Evolutionary conservation across 768 basidiomycete genomes (phyloP).

Genomic region (Gymnopilus dilepis): DNA sequence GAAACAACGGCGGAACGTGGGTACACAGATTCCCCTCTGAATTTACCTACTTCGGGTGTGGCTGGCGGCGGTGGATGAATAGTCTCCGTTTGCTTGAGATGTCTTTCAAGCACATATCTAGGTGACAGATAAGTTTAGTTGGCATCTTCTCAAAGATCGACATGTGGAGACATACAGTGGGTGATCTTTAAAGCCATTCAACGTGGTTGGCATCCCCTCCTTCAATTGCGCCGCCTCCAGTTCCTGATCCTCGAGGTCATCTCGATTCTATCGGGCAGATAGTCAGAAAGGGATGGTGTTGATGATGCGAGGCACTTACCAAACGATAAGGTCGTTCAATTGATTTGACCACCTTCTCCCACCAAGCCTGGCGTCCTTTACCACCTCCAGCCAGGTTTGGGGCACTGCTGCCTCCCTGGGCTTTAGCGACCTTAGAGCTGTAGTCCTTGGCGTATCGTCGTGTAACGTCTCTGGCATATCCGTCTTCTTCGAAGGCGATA

Average conservation of each 20-base stretch:
- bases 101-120: conserved; percentile 75
- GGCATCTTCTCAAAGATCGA: neutral
- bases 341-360: conserved; percentile 68
- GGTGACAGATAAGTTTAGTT: neutral
- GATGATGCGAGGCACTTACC: conserved; percentile 49
- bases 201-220: conserved; percentile 92
- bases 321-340: conserved; percentile 82
- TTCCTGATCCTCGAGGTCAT: conserved; percentile 93
- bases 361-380: conserved; percentile 82
- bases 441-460: conserved; percentile 85
- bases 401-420: conserved; percentile 61
- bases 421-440: conserved; percentile 78
- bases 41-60: conserved; percentile 83
- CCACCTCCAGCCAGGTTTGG: conserved; percentile 49
- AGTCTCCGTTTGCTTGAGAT: conserved; percentile 87
- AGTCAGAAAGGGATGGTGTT: conserved; percentile 16
- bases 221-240: conserved; percentile 74
- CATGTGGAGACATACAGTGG: conserved; percentile 64
- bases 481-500: conserved; percentile 93
- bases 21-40: conserved; percentile 93
- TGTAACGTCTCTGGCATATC: conserved; percentile 90
- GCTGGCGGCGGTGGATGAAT: conserved; percentile 70
- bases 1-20: conserved; percentile 82
- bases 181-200: conserved; percentile 95
- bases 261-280: conserved; percentile 69